Evolutionary conservation across 352 stramenopile species (phyloP).

Genomic region (Pythium rhizo-oryzae): DNA sequence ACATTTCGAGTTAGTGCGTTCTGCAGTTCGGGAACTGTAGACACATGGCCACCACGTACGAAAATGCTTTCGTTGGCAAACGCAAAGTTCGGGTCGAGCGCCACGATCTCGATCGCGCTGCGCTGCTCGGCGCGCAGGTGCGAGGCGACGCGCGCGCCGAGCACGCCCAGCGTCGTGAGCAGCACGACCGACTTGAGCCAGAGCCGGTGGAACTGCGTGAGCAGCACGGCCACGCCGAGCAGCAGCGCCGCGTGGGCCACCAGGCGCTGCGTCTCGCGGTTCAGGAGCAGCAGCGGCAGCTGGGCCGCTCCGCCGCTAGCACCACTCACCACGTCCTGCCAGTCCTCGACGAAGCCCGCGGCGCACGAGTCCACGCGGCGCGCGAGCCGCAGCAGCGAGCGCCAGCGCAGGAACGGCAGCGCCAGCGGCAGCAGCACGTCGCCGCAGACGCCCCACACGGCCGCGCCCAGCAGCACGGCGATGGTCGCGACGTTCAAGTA

Average conservation of each 20-base stretch:
- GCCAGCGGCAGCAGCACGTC: constrained; percentile 8
- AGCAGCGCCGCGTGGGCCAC: constrained; percentile 6
- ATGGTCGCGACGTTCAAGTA: constrained; percentile 28
- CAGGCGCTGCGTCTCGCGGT: constrained; percentile 9
- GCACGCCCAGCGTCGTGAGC: constrained; percentile 26
- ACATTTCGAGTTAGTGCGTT: background rate
- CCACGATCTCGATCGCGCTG: constrained; percentile 60
- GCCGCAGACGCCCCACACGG: constrained; percentile 13
- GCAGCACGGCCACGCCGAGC: constrained; percentile 23
- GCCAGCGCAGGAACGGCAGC: constrained; percentile 17
- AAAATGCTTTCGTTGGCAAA: constrained; percentile 86
- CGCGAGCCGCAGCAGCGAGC: constrained; percentile 8
- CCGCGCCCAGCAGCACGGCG: constrained; percentile 13
- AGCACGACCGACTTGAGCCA: constrained; percentile 69
- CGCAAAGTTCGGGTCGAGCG: constrained; percentile 74
- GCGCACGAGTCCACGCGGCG: constrained; percentile 18
- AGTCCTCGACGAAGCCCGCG: constrained; percentile 13
- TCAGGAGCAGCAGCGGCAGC: constrained; percentile 6
- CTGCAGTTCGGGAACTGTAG: background rate
- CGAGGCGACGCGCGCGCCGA: constrained; percentile 37
- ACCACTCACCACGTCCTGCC: background rate
- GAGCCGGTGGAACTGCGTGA: constrained; percentile 57
- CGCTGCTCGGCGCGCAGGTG: constrained; percentile 55
- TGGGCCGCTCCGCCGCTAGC: too few relatives aligned
- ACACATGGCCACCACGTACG: constrained; percentile 37